Base-by-base conservation (phyloP, 1,139 yeast species). In the Nakaseomyces nivariensis region DNA sequence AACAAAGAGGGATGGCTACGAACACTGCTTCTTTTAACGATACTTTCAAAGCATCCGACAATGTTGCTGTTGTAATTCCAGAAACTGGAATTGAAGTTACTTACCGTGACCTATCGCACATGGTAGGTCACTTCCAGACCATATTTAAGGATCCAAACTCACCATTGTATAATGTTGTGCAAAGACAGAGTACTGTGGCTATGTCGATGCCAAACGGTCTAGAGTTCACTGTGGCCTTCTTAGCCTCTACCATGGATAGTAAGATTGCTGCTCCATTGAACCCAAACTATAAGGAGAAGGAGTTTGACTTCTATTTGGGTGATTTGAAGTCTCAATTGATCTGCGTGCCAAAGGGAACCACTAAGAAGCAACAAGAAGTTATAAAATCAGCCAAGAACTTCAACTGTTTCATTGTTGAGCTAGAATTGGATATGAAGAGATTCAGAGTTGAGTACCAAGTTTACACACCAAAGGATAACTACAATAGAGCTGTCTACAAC, bases 211-310 rank as follows among this genome's bases (percentile, higher is more conserved):
- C 81, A 34, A 82, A 82, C 61, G 69, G 77, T 4, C 60, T 81
- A 36, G 87, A 81, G 57, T 75, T 80, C 49, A 72, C 77, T 3
- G 72, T 73, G 7, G 67, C 77, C 1, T 82, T 80, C 58, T 63
- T 81, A 24, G 82, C 78, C 1, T 68, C 75, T 24, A 76, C 84
- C 1, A 72, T 76, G 55, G 73, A 77, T 27, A 75, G 79, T 0
- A 71, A 75, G 56, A 69, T 81, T 43, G 83, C 82, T 24, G 84
- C 85, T 4, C 88, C 88, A 4, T 67, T 82, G 60, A 82, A 82
- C 59, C 75, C 85, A 11, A 73, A 73, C 50, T 81, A 80, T 64
- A 79, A 76, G 59, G 74, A 76, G 57, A 58, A 68, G 36, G 88
- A 82, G 64, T 78, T 79, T 60, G 79, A 78, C 57, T 79, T 80